phyloP scores from a whole-genome alignment of 2,329 filamentous ascomycete species.

The Madurella fahalii region DNA sequence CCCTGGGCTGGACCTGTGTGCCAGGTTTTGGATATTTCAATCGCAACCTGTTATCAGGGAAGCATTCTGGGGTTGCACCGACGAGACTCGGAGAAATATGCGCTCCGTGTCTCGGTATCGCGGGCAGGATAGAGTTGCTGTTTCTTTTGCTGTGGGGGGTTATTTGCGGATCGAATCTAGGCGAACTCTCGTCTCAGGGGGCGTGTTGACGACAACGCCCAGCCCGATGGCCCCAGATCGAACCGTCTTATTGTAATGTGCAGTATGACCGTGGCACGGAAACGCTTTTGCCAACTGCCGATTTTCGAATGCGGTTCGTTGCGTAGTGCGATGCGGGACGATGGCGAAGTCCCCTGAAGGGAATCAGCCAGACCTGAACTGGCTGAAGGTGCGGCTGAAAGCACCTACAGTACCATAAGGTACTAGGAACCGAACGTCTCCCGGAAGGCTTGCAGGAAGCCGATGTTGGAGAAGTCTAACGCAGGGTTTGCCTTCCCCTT shows the following conservation, averaged over 20 bases:
- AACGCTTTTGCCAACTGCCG: constrained; percentile 3
- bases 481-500: no score
- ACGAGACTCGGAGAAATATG: neutral
- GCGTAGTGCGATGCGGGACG: neutral
- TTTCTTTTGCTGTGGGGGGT: neutral
- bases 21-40: neutral
- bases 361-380: no score
- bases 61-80: neutral
- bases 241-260: neutral
- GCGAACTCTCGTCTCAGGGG: neutral
- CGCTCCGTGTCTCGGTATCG: neutral
- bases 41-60: neutral
- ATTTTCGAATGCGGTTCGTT: neutral
- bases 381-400: no score
- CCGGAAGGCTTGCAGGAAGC: no score
- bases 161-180: neutral
- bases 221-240: neutral
- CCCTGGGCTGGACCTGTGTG: neutral
- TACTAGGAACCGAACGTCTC: no score
- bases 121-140: neutral
- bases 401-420: no score
- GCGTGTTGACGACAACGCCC: no score
- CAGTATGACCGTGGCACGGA: neutral
- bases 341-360: constrained; percentile 2
- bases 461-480: no score